Evolutionary conservation across 2,329 filamentous ascomycete species (phyloP).

Genomic region (Remersonia thermophila): DNA sequence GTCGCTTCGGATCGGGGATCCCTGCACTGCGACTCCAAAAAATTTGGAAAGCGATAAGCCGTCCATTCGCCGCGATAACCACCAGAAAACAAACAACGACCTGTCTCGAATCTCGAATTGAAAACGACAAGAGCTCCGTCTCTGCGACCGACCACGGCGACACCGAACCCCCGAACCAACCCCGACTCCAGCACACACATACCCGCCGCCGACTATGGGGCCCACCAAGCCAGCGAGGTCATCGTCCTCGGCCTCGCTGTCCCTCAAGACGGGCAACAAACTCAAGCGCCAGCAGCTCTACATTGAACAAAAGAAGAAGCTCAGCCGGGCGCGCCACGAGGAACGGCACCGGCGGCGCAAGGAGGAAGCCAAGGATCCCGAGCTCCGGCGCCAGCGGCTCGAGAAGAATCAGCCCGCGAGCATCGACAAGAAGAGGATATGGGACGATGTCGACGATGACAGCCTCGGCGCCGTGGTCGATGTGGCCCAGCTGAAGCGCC

Average conservation of each 20-base stretch:
- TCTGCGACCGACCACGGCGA: too few relatives aligned
- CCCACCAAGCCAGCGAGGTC: background rate
- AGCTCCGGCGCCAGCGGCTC: constrained; percentile 58
- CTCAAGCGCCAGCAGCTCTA: constrained; percentile 65
- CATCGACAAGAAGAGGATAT: constrained; percentile 77
- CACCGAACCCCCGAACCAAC: background rate
- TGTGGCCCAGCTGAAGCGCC: constrained; percentile 45
- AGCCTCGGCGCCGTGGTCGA: constrained; percentile 44
- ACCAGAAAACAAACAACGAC: too few relatives aligned
- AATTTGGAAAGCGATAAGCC: too few relatives aligned
- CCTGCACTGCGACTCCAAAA: too few relatives aligned
- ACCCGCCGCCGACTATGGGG: too few relatives aligned
- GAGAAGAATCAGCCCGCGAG: constrained; percentile 69
- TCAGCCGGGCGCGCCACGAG: constrained; percentile 63
- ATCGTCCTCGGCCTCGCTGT: constrained; percentile 21
- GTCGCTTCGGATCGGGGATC: too few relatives aligned
- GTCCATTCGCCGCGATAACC: too few relatives aligned
- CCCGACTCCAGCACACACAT: constrained; percentile 7
- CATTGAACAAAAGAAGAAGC: constrained; percentile 65
- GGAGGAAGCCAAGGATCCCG: constrained; percentile 74
- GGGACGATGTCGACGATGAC: constrained; percentile 62
- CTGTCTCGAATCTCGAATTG: too few relatives aligned
- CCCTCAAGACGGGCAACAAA: constrained; percentile 53
- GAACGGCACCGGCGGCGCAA: constrained; percentile 67
- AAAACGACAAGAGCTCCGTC: too few relatives aligned